Evolutionary conservation across 441 rosid species (phyloP), one percentile per base, ranked within the genome.

Genomic region (Pelargonium australe): DNA sequence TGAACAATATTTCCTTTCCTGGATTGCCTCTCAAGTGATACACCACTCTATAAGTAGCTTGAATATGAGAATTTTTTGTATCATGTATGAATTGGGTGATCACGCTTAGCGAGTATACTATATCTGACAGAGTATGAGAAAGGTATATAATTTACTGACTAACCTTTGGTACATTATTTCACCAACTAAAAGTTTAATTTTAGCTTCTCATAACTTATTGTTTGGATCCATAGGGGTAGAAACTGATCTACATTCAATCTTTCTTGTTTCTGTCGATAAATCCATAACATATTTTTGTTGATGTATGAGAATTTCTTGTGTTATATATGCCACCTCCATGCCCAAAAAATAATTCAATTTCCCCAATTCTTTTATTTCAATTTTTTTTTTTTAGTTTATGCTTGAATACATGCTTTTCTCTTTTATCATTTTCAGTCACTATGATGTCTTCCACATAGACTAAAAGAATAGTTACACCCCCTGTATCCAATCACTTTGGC

Each of bases 381-480:
- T n/a, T n/a, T 3, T 40, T 40, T 25, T 25, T 25, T 25, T 25
- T 25, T 25, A 25, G 31, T 25, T 25, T 25, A 25, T 25, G 31
- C 43, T 40, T 40, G 4, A 7, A 7, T 7, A 40, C 4, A 7
- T 45, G 53, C 55, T 47, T 47, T 6, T 47, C 55, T n/a, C 14
- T 47, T n/a, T 47, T 6, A 47, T 47, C 55, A 47, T 55, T 43
- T 64, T 49, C 0, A 49, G 31, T 40, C 7, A 69, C 47, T 0
- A 45, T 45, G 0, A 70, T 62, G 12, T 31, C 68, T 14, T 71
- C 64, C 1, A 64, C 53, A 64, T 71, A 64, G 1, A 64, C 53
- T 5, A 28, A 4, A 2, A 70, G 9, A 1, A 17, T 12, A 8
- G 60, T 11, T 1, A 51, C 5, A 7, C 6, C 20, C 7, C 67